These are phyloP conservation scores for Elongisporangium senticosum DNA, from an alignment of 352 stramenopile genomes.

Conservation along the genomic window DNA sequence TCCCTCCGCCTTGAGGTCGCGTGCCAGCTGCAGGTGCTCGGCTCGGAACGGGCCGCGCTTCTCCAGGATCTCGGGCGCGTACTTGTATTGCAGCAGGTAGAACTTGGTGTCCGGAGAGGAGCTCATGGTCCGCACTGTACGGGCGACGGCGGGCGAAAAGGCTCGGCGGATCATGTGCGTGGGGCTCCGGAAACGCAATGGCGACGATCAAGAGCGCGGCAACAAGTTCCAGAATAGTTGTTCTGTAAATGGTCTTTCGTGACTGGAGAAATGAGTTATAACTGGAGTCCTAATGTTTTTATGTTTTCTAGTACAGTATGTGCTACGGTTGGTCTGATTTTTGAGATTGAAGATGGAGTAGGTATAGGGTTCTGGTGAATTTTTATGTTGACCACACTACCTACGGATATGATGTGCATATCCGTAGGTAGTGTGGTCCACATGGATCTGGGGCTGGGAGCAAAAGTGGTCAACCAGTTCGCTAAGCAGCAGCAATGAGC, in stretches of 20 bases:
- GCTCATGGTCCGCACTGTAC: neutral
- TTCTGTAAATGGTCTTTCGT: neutral
- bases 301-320: neutral
- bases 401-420: neutral
- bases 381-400: neutral
- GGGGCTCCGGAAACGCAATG: too few relatives aligned
- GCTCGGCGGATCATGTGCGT: conserved; percentile 11
- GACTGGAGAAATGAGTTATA: too few relatives aligned
- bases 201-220: too few relatives aligned
- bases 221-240: too few relatives aligned
- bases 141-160: conserved; percentile 25
- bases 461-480: neutral
- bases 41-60: conserved; percentile 62
- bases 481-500: conserved; percentile 1
- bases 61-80: conserved; percentile 69
- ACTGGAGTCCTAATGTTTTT: too few relatives aligned
- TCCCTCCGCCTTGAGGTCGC: conserved; percentile 42
- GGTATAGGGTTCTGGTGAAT: neutral
- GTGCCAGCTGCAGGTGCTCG: conserved; percentile 50
- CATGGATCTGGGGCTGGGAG: neutral
- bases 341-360: neutral
- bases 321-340: neutral
- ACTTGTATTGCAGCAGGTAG: conserved; percentile 70
- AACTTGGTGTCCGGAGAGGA: conserved; percentile 38
- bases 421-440: too few relatives aligned